Evolutionary conservation across 495 filamentous ascomycete genomes (phyloP).

Genomic region (Hypoxylon fragiforme): DNA sequence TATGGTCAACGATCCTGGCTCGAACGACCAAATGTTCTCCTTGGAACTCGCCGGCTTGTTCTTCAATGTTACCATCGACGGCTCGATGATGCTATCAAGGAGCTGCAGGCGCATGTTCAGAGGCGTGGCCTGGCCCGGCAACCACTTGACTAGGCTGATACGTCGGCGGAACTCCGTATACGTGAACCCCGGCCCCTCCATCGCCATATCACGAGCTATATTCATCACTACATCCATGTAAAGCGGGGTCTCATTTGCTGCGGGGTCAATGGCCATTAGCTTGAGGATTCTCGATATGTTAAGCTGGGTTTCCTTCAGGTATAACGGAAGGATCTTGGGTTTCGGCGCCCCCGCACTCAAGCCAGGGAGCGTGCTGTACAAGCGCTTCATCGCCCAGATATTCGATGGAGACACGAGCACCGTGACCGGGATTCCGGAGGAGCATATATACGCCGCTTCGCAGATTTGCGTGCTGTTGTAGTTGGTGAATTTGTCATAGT

Average conservation of each 20-base stretch:
- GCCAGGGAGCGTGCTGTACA: slow-evolving; percentile 37
- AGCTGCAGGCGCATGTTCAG: slow-evolving; percentile 47
- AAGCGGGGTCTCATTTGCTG: slow-evolving; percentile 43
- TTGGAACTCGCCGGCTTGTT: slow-evolving; percentile 4
- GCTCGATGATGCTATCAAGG: slow-evolving; percentile 45
- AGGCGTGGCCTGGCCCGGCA: slow-evolving; percentile 37
- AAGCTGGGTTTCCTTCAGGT: slow-evolving; percentile 53
- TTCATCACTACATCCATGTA: slow-evolving; percentile 56
- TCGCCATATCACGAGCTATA: slow-evolving; percentile 50
- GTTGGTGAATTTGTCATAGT: slow-evolving; percentile 54
- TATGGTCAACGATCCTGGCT: slow-evolving; percentile 59
- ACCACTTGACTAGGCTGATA: slow-evolving; percentile 35
- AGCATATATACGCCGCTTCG: slow-evolving; percentile 61
- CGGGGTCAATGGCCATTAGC: slow-evolving; percentile 57
- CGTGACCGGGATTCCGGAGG: slow-evolving; percentile 49
- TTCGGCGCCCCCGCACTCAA: slow-evolving; percentile 35
- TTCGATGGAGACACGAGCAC: slow-evolving; percentile 60
- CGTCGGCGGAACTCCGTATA: slow-evolving; percentile 46
- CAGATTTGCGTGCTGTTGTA: slow-evolving; percentile 40
- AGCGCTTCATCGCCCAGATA: slow-evolving; percentile 28
- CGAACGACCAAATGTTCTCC: slow-evolving; percentile 13
- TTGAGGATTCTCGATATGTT: slow-evolving; percentile 55
- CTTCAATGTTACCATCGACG: slow-evolving; percentile 1
- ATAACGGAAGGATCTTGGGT: slow-evolving; percentile 47
- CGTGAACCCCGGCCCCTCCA: slow-evolving; percentile 39